Evolutionary conservation across 2,329 filamentous ascomycete species (phyloP).

Genomic region (Stachybotrys echinatus): DNA sequence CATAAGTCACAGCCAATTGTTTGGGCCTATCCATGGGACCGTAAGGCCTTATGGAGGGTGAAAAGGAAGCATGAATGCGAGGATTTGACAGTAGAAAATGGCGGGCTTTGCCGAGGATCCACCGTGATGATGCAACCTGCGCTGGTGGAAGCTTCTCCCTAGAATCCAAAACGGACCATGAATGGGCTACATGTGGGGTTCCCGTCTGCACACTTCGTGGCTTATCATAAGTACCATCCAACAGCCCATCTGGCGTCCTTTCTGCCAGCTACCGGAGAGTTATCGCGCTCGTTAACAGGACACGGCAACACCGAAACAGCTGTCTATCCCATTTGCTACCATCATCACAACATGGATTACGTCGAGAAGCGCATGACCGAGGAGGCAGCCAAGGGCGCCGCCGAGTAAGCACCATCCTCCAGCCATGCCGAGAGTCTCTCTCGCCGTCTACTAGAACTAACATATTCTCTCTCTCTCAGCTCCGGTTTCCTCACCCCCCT

Average conservation of each 20-base stretch:
- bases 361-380: conserved; percentile 51
- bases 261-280: too few species aligned
- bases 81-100: too few species aligned
- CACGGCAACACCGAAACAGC: too few species aligned
- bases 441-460: background rate
- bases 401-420: conserved; percentile 22
- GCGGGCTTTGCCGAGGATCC: background rate
- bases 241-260: background rate
- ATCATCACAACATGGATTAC: conserved; percentile 47
- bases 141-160: background rate
- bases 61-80: too few species aligned
- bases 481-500: conserved; percentile 52
- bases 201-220: too few species aligned
- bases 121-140: background rate
- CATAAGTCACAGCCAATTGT: too few species aligned
- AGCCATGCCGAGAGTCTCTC: too few species aligned
- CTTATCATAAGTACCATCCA: background rate
- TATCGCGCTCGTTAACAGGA: too few species aligned
- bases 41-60: too few species aligned
- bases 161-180: background rate
- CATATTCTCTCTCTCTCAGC: conserved; percentile 16
- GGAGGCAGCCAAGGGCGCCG: conserved; percentile 41
- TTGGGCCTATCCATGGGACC: too few species aligned
- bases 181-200: background rate
- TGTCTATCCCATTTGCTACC: too few species aligned